phyloP scores from a whole-genome alignment of 2,329 filamentous ascomycete species.

The Aspergillus aculeatus region DNA sequence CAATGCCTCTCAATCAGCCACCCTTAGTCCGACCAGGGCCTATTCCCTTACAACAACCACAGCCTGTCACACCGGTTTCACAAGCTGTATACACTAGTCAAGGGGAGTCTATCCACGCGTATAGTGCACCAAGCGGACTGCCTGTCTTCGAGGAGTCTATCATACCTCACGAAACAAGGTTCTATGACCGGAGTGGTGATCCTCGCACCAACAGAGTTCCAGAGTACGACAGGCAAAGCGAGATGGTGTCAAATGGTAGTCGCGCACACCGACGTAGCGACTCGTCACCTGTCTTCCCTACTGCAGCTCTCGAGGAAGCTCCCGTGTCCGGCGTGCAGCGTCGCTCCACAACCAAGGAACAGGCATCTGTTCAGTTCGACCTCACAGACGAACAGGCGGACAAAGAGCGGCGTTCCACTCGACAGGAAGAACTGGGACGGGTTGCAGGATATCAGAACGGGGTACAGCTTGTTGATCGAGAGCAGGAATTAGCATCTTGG shows the following conservation, averaged over 20 bases:
- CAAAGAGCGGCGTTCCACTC: conserved; percentile 43
- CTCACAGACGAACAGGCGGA: conserved; percentile 57
- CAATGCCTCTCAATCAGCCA: conserved; percentile 27
- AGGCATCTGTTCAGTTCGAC: conserved; percentile 56
- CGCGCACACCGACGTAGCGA: conserved; percentile 42
- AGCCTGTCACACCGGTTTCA: conserved; percentile 72
- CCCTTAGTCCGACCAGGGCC: conserved; percentile 53
- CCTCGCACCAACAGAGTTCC: conserved; percentile 11
- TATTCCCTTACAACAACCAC: conserved; percentile 78
- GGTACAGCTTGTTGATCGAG: conserved; percentile 29
- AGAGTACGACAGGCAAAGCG: conserved; percentile 12
- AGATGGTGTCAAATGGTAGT: conserved; percentile 2
- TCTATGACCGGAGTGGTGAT: conserved; percentile 16
- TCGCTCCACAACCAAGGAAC: conserved; percentile 36
- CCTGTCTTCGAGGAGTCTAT: conserved; percentile 13
- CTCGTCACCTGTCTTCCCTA: conserved; percentile 47
- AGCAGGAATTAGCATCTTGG: conserved; percentile 23
- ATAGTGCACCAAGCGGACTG: conserved; percentile 43
- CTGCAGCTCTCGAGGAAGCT: conserved; percentile 26
- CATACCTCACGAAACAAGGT: conserved; percentile 17
- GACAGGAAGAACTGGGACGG: conserved; percentile 24
- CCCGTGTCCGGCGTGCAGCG: conserved; percentile 29
- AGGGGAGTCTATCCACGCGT: conserved; percentile 39
- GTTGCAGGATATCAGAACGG: conserved; percentile 22
- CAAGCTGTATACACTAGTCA: conserved; percentile 62